Base-by-base conservation (phyloP, 2,329 filamentous ascomycete species). In the Neodidymelliopsis sp. region DNA sequence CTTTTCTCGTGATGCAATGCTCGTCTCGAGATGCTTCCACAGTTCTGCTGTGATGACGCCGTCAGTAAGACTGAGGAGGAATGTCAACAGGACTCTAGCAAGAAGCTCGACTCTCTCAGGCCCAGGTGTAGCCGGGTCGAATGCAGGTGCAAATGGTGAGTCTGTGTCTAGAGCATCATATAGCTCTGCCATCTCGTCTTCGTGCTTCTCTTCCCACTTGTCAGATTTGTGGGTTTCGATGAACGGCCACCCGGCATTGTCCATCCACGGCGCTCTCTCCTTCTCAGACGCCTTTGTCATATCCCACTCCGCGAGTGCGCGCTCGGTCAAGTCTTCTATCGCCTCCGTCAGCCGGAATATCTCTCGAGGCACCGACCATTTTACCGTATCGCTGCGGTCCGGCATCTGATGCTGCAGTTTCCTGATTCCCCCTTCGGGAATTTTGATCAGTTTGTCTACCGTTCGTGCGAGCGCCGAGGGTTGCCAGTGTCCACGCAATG, bases 291-390 rank as follows among this genome's bases (percentile, higher is more conserved):
- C 63, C 41, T 76, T 75, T 20, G 76, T 80, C 84, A 86, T 87
- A 35, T 77, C 79, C 82, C 82, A 86, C 57, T 86, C 84, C 7
- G 83, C 84, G 19, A 85, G 71, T 9, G 82, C 79, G 24, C 83
- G 78, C 57, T 84, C 81, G 20, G 77, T 77, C 59, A 85, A 68
- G 60, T 81, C 79, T 65, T 85, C 82, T 71, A 96, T 81, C 9
- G 86, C 84, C 70, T 96, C 90, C 4, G 91, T 97, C 64, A 99
- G 82, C 67, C 87, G 87, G 74, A 96, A 95, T 7, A 97, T 79
- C 71, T 97, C 93, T 53, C 89, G 86, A 1, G 94, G 93, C 1
- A 91, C 91, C 9, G 91, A 93, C 67, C 88, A 87, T 67, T 84
- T 84, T 54, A 90, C 82, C 50, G 81, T 83, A 69, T 58, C 63